phyloP scores from a whole-genome alignment of 192 early-diverging fungal species.

The Coemansia sp. region DNA sequence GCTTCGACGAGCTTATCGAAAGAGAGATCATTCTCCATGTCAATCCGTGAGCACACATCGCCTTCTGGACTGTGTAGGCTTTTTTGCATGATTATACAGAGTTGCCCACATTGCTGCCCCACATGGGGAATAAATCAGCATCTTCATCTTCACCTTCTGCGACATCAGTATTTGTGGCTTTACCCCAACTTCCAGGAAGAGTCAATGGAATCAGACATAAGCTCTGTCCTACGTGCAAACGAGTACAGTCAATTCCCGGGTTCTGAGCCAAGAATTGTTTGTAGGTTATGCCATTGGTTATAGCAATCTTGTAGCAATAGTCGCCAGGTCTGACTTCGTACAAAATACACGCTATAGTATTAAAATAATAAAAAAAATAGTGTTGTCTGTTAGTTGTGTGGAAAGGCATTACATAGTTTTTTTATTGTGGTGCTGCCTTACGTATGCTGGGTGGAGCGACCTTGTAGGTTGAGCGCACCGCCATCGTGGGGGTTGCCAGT shows the following conservation, averaged over 20 bases:
- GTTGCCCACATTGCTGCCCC: too few relatives aligned
- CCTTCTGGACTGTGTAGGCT: conserved; percentile 1
- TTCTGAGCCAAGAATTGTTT: conserved; percentile 43
- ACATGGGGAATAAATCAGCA: too few relatives aligned
- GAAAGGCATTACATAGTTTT: background rate
- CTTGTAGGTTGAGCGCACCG: background rate
- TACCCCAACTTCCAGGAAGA: background rate
- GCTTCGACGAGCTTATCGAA: conserved; percentile 20
- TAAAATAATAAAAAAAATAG: background rate
- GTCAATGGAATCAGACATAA: conserved; percentile 40
- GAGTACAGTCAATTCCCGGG: conserved; percentile 43
- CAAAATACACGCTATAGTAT: conserved; percentile 36
- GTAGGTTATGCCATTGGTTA: conserved; percentile 39
- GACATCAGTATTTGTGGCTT: background rate
- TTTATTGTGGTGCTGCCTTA: background rate
- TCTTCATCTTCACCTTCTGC: background rate
- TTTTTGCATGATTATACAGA: too few relatives aligned
- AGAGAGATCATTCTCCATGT: conserved; percentile 16
- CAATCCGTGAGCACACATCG: conserved; percentile 46
- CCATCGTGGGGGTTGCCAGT: background rate
- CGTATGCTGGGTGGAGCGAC: background rate
- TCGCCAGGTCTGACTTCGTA: conserved; percentile 49
- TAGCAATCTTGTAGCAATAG: conserved; percentile 57
- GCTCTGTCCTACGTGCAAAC: conserved; percentile 32
- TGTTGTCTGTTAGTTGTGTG: background rate